Percentiles rank a stretch among this genome's conserved stretches.
phyloP scores from a whole-genome alignment of 2,329 filamentous ascomycete species.

The Chaetomium olivaceum region DNA sequence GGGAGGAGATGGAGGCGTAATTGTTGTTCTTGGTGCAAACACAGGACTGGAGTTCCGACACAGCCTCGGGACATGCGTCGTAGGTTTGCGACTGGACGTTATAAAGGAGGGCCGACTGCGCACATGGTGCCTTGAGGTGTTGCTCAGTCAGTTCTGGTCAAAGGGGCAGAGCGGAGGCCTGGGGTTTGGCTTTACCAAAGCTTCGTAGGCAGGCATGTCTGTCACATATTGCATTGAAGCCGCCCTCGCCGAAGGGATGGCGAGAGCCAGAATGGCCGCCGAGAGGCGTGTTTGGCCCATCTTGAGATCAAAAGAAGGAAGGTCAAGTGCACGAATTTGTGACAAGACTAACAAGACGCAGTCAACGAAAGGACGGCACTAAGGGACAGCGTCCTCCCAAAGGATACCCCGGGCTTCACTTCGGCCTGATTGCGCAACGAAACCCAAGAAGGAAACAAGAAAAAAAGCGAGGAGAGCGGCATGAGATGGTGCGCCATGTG shows the following conservation, averaged over 20 bases:
- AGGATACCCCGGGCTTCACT: background rate
- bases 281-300: conserved; percentile 25
- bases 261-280: conserved; percentile 14
- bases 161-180: background rate
- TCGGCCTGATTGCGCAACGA: background rate
- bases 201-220: conserved; percentile 46
- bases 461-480: background rate
- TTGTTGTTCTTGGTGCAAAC: conserved; percentile 53
- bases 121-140: conserved; percentile 51
- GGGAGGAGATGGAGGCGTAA: conserved; percentile 41
- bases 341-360: background rate
- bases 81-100: conserved; percentile 47
- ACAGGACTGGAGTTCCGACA: conserved; percentile 51
- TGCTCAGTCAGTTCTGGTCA: conserved; percentile 9
- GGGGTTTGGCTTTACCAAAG: conserved; percentile 37
- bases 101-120: conserved; percentile 47
- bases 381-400: conserved; percentile 1
- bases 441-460: background rate
- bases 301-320: conserved; percentile 15
- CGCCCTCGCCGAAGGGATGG: conserved; percentile 19
- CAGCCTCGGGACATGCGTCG: conserved; percentile 46
- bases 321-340: background rate
- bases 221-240: conserved; percentile 46
- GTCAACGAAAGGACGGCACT: conserved; percentile 18
- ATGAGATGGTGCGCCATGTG: background rate